Evolutionary conservation across 2,329 filamentous ascomycete genomes (phyloP), one percentile per base, ranked within the genome.

Genomic region (Colletotrichum tropicicola): DNA sequence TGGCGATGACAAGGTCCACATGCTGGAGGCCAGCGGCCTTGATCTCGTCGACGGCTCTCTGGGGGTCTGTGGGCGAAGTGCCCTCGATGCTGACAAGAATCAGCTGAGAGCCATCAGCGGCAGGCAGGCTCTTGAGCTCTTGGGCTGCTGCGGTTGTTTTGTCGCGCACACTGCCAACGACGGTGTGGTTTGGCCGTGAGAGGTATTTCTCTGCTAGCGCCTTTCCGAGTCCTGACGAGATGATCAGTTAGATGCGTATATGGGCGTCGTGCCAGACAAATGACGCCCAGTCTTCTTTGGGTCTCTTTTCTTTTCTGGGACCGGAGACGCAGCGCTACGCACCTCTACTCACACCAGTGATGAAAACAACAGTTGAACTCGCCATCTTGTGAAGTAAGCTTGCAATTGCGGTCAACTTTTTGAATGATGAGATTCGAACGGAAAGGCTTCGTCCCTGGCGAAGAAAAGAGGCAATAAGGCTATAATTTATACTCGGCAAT

Each of bases 131-230:
- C 4, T 68, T 52, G 6, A 81, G 72, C 4, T 71, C 67, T 1
- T 70, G 27, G 2, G 72, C 70, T 21, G 79, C 79, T 10, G 47
- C n/a, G 2, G 45, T 28, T 6, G 43, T 43, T 30, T 8, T 44
- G 21, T 68, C 45, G 4, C 65, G 65, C 28, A 79, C 72, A 6
- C 76, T 77, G 19, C 77, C 79, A 13, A 83, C 75, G 41, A 82
- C 76, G 17, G 71, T 79, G 17, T 74, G 76, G 44, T 77, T 70
- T 1, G 80, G 75, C 2, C 74, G 70, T 1, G 68, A 62, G 39
- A 83, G 77, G 67, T 79, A 79, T 3, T 9, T 35, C 13, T 61
- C 12, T 19, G 39, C 25, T 37, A 68, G 35, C 8, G 17, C 61
- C 13, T 35, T 59, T 15, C 65, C 61, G 23, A 65, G n/a, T 19